A percentile compares a stretch with the other conserved stretches of the same genome.
These are phyloP conservation scores for Penicillium capsulatum DNA, from an alignment of 2,329 filamentous ascomycete genomes.

Conservation along the genomic window DNA sequence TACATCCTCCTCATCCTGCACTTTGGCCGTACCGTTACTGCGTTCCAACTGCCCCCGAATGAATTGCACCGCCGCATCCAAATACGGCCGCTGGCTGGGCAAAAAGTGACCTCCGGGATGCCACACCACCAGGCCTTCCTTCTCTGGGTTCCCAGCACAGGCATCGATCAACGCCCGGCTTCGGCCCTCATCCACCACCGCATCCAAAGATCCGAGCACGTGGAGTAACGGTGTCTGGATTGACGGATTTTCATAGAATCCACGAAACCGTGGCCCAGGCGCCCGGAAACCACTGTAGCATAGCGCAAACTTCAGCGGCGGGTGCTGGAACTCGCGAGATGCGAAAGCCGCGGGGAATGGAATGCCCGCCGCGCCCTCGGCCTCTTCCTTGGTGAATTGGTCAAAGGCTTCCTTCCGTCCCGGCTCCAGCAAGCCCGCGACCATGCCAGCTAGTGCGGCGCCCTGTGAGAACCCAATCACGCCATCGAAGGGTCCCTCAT, in stretches of 20 bases:
- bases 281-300: constrained; percentile 75
- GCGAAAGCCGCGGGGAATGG: constrained; percentile 51
- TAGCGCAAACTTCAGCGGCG: constrained; percentile 65
- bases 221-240: constrained; percentile 76
- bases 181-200: constrained; percentile 75
- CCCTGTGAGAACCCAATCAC: constrained; percentile 82
- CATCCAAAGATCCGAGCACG: constrained; percentile 78
- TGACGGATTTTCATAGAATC: constrained; percentile 65
- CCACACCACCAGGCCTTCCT: constrained; percentile 54
- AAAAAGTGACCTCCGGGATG: constrained; percentile 91
- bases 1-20: constrained; percentile 53
- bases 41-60: constrained; percentile 53
- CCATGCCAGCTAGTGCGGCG: constrained; percentile 65
- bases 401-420: constrained; percentile 47
- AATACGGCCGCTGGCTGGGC: constrained; percentile 76
- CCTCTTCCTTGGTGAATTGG: constrained; percentile 25
- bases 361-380: constrained; percentile 37
- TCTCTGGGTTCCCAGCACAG: constrained; percentile 54
- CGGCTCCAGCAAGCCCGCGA: constrained; percentile 67
- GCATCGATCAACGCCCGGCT: constrained; percentile 64
- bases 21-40: constrained; percentile 22
- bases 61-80: constrained; percentile 69
- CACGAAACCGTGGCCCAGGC: constrained; percentile 57
- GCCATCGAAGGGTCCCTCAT: constrained; percentile 67
- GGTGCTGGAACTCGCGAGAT: constrained; percentile 39